Conservation (phyloP, 31 red algal genomes). For the Endocladia muricata region DNA sequence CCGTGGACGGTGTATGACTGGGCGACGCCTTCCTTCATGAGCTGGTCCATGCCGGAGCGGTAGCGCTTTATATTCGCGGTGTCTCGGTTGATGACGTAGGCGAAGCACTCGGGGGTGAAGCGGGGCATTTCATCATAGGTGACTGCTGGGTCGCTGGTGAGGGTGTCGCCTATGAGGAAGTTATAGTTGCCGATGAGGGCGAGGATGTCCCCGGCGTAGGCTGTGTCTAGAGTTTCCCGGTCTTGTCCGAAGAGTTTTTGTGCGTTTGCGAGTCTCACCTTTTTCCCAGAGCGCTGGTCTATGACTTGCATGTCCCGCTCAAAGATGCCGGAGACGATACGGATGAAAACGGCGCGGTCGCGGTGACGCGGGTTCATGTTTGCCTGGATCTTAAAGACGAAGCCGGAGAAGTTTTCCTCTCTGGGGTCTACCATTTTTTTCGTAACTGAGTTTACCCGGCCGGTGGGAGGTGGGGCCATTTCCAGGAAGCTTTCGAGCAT, state of each 20-base stretch:
- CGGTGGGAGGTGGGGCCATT: conserved; percentile 59
- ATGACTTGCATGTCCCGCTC: conserved; percentile 82
- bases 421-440: conserved; percentile 50
- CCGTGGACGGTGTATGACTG: conserved; percentile 59
- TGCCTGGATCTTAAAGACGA: conserved; percentile 81
- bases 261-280: conserved; percentile 56
- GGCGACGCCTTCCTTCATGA: conserved; percentile 84
- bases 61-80: conserved; percentile 76
- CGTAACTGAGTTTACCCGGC: conserved; percentile 13
- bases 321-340: conserved; percentile 70
- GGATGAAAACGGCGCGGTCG: conserved; percentile 80
- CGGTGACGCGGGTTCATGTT: conserved; percentile 91
- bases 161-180: conserved; percentile 85
- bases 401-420: conserved; percentile 45
- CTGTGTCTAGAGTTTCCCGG: conserved; percentile 70
- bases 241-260: conserved; percentile 75
- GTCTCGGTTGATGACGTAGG: conserved; percentile 72
- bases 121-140: conserved; percentile 75
- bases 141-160: conserved; percentile 33
- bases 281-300: conserved; percentile 55
- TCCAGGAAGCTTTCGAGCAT: conserved; percentile 67
- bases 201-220: conserved; percentile 83
- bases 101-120: conserved; percentile 83
- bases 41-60: conserved; percentile 71
- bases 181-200: conserved; percentile 73